Conservation (phyloP, 208 protist species). For the Tritrichomonas foetus region DNA sequence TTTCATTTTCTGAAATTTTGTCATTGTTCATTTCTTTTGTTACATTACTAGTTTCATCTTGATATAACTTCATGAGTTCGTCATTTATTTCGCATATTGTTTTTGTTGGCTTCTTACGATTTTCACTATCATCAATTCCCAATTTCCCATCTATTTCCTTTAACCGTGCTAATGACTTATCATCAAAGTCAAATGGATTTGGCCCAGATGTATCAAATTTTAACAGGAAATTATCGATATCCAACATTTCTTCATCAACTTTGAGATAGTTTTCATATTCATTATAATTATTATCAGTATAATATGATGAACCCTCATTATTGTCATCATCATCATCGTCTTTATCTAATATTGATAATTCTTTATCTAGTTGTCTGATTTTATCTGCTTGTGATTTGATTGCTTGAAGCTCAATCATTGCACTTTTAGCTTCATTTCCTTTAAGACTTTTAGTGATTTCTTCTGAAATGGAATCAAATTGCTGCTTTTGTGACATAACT, state of each 20-base stretch:
- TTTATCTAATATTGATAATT: background rate
- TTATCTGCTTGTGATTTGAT: slow-evolving; percentile 27
- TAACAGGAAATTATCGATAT: background rate
- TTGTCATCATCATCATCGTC: background rate
- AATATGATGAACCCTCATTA: too few species aligned
- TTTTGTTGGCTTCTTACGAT: background rate
- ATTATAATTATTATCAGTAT: too few species aligned
- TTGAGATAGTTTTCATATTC: background rate
- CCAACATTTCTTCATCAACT: background rate
- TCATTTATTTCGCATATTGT: background rate
- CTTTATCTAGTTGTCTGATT: slow-evolving; percentile 16
- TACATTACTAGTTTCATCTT: background rate
- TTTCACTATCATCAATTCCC: background rate
- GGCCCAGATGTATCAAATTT: background rate
- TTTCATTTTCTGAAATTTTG: too few species aligned
- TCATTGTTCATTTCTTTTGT: background rate
- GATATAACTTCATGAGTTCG: background rate
- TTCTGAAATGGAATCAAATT: background rate
- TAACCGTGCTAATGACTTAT: background rate
- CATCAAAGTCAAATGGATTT: slow-evolving; percentile 32
- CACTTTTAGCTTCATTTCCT: background rate
- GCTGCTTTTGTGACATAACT: background rate
- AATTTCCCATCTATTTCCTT: slow-evolving; percentile 40
- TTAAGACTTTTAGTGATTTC: background rate
- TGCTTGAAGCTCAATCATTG: background rate